phyloP scores from a whole-genome alignment of 2,329 filamentous ascomycete genomes.

The Scytalidium lignicola region DNA sequence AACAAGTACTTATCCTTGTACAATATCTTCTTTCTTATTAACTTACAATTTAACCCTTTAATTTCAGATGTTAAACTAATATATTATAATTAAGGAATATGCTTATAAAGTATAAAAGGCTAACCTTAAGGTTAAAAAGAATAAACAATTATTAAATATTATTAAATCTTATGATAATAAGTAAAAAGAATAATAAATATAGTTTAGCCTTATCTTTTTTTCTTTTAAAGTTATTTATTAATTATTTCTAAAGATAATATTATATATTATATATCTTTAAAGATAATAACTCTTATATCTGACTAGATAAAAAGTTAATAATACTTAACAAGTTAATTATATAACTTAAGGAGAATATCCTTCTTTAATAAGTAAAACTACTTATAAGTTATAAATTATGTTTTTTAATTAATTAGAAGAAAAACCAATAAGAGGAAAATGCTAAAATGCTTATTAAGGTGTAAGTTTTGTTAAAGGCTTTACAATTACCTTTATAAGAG shows the following conservation, averaged over 20 bases:
- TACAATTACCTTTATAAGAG: background rate
- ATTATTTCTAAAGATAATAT: background rate
- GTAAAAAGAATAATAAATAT: background rate
- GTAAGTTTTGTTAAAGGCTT: background rate
- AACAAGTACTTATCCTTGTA: background rate
- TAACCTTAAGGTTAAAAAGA: conserved; percentile 3
- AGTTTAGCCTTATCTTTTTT: background rate
- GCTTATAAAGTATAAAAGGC: background rate
- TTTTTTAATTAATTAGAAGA: background rate
- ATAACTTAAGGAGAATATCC: conserved; percentile 4
- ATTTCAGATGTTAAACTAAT: background rate
- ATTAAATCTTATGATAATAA: background rate
- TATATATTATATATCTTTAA: background rate
- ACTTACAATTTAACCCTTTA: background rate
- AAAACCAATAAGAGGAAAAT: background rate
- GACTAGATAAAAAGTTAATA: conserved; percentile 1
- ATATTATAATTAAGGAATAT: background rate
- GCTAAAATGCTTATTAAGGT: background rate
- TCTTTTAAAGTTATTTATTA: background rate
- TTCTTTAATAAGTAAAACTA: background rate
- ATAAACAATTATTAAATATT: conserved; percentile 2
- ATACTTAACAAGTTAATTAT: conserved; percentile 1
- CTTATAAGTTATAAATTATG: background rate
- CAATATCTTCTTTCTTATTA: background rate
- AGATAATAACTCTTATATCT: conserved; percentile 1